Evolutionary conservation across 306 rosid genomes (phyloP).

Genomic region (Vigna unguiculata): DNA sequence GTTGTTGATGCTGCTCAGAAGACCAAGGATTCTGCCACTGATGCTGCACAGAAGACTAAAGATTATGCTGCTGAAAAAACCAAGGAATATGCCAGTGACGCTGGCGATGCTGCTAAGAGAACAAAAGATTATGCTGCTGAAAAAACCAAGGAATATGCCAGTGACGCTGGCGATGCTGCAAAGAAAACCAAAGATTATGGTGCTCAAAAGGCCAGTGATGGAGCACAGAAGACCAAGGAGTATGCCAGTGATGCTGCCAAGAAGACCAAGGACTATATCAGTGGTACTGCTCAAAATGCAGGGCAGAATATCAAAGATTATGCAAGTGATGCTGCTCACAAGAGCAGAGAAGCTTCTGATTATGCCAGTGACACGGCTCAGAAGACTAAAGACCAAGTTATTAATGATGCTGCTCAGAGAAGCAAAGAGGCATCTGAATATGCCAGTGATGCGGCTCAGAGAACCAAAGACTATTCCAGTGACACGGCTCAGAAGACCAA

Average conservation of each 20-base stretch:
- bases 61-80: constrained; percentile 37
- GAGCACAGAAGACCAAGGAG: constrained; percentile 29
- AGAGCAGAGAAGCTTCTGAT: constrained; percentile 19
- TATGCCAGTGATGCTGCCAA: background rate
- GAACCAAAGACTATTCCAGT: background rate
- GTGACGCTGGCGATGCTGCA: background rate
- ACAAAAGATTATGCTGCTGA: constrained; percentile 26
- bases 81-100: constrained; percentile 22
- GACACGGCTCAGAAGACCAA: constrained; percentile 10
- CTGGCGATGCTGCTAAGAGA: background rate
- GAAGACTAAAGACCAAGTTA: constrained; percentile 8
- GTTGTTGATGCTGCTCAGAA: constrained; percentile 28
- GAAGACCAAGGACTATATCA: background rate
- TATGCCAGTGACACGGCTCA: constrained; percentile 15
- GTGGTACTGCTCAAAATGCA: constrained; percentile 13
- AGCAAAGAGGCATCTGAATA: background rate
- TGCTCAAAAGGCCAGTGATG: constrained; percentile 5
- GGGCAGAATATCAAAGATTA: constrained; percentile 11
- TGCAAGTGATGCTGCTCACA: constrained; percentile 18
- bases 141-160: constrained; percentile 35
- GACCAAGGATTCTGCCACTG: constrained; percentile 10
- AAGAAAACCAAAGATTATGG: constrained; percentile 19
- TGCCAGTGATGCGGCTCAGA: background rate
- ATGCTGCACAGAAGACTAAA: background rate
- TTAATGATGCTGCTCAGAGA: constrained; percentile 1